These are phyloP conservation scores for Verticillium alfalfae DNA, from an alignment of 2,329 filamentous ascomycete genomes.

Conservation along the genomic window DNA sequence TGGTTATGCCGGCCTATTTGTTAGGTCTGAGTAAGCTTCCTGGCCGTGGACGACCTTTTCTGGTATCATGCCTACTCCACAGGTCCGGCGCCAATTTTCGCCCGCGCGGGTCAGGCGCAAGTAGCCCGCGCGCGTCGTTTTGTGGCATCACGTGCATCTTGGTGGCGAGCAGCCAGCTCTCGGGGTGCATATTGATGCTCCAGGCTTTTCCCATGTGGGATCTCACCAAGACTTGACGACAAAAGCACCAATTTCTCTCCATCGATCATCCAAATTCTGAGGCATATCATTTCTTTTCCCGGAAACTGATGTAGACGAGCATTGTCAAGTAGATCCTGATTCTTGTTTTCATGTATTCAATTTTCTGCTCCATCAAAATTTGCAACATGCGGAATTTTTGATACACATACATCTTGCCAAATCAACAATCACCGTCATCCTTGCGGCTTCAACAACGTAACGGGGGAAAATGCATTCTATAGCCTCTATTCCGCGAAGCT, in stretches of 20 bases:
- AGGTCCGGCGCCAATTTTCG: background rate
- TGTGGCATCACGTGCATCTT: background rate
- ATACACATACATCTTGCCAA: too few species aligned
- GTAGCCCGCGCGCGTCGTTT: background rate
- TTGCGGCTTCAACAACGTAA: too few species aligned
- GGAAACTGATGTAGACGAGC: too few species aligned
- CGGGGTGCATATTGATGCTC: background rate
- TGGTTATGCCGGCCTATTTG: background rate
- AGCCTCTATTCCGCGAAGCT: constrained; percentile 15
- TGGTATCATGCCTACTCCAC: background rate
- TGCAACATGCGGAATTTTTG: too few species aligned
- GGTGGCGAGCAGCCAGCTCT: background rate
- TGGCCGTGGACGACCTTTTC: background rate
- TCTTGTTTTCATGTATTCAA: too few species aligned
- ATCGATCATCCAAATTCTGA: too few species aligned
- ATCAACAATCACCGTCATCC: too few species aligned
- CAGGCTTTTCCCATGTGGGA: background rate
- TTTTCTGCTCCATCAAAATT: too few species aligned
- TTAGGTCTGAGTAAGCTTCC: background rate
- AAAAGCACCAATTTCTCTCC: too few species aligned
- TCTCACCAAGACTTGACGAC: too few species aligned
- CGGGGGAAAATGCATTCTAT: constrained; percentile 6
- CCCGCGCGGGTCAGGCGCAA: background rate
- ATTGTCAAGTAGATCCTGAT: too few species aligned
- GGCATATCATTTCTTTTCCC: too few species aligned